Evolutionary conservation across 164 flowering plant genomes (phyloP), one percentile per base, ranked within the genome.

Genomic region (Annona cherimola): DNA sequence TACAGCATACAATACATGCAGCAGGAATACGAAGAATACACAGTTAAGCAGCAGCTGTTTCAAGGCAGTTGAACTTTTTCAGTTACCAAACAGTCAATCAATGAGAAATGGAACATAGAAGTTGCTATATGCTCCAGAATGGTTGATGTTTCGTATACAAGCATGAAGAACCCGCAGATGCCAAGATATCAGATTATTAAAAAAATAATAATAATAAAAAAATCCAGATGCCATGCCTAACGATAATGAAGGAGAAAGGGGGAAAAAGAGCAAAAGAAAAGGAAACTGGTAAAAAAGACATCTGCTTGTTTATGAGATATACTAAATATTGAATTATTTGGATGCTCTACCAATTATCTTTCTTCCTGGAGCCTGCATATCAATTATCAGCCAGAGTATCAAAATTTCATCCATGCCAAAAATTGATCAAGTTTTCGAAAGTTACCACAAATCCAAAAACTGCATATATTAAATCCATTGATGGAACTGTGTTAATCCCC

Each of bases 41-140:
- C 93, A 84, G 69, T 93, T 93, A 67, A 95, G 83, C 78, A 95
- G 69, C 61, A 95, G 89, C 98, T 92, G 91, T 77, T 67, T 63
- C 72, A 83, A 64, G 19, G 71, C 44, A 66, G 66, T 72, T 42
- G 45, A 76, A 11, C n/a, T 3, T 5, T 35, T 9, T 1, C 9
- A n/a, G 26, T 16, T 50, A 16, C 14, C 14, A 16, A 50, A 50
- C 9, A 50, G 57, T 6, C 9, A 50, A 11, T 50, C 9, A 50
- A 50, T 50, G 57, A 6, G 7, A 11, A 50, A 50, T 8, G 57
- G 57, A 40, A 19, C 6, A 44, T 18, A 44, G 18, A 16, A 50
- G 9, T 50, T 7, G 14, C 14, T 50, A 0, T 2, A 50, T 50
- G 2, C 9, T 5, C 57, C 14, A 8, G 50, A 8, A 45, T 7